phyloP scores from a whole-genome alignment of 2,329 filamentous ascomycete species.

The Aureobasidium leucospermi region DNA sequence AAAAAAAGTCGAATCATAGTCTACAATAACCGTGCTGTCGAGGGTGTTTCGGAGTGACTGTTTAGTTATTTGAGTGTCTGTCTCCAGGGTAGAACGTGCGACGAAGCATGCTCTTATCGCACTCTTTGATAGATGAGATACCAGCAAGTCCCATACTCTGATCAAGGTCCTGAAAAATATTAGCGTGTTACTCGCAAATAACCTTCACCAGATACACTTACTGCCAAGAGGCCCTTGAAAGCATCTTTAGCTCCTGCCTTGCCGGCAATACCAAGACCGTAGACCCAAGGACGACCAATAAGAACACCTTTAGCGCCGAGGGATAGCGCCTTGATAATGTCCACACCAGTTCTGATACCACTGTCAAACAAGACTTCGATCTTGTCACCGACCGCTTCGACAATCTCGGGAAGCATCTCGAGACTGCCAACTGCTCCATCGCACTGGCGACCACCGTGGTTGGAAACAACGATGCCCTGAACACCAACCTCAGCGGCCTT shows the following conservation, averaged over 20 bases:
- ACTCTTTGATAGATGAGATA: slow-evolving; percentile 14
- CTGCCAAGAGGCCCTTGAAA: neutral
- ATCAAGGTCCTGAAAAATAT: slow-evolving; percentile 11
- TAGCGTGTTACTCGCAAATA: too few relatives aligned
- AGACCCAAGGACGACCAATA: slow-evolving; percentile 52
- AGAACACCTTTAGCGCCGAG: slow-evolving; percentile 52
- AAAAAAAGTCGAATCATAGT: too few relatives aligned
- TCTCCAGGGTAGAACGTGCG: slow-evolving; percentile 16
- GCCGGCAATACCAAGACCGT: slow-evolving; percentile 50
- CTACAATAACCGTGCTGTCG: too few relatives aligned
- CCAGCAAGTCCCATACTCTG: slow-evolving; percentile 19
- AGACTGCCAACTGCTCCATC: slow-evolving; percentile 45
- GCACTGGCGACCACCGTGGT: slow-evolving; percentile 47
- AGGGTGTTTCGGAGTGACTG: too few relatives aligned
- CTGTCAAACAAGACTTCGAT: slow-evolving; percentile 45
- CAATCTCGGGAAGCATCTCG: slow-evolving; percentile 52
- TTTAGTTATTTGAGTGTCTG: slow-evolving; percentile 15
- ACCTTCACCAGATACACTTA: too few relatives aligned
- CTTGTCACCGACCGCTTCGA: slow-evolving; percentile 49
- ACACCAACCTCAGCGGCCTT: slow-evolving; percentile 38
- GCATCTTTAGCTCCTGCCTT: slow-evolving; percentile 44
- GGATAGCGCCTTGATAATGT: slow-evolving; percentile 45
- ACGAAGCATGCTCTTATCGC: slow-evolving; percentile 15
- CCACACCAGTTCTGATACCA: slow-evolving; percentile 42
- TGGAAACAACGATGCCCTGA: slow-evolving; percentile 45